A percentile compares a stretch with the other conserved stretches of the same genome.
Conservation (phyloP, 2,329 filamentous ascomycete species). For the Alternaria metachromatica region DNA sequence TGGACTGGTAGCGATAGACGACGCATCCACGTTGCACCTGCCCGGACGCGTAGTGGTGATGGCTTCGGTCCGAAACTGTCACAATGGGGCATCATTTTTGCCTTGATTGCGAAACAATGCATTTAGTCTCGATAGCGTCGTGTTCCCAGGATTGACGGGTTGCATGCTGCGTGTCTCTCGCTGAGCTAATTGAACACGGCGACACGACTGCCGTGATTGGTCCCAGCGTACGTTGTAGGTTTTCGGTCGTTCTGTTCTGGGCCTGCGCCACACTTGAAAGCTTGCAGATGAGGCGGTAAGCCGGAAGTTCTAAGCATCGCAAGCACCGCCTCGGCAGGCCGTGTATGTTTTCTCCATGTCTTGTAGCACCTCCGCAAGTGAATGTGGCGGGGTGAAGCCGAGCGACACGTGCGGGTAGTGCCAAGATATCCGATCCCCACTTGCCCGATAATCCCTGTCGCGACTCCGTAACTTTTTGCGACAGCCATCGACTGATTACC, state of each 20-base stretch:
- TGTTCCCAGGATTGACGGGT: background rate
- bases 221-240: background rate
- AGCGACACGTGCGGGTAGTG: background rate
- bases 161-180: background rate
- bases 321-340: background rate
- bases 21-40: background rate
- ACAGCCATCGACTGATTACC: background rate
- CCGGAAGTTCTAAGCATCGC: background rate
- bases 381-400: constrained; percentile 4
- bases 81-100: background rate
- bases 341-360: background rate
- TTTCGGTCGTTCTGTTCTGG: background rate
- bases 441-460: constrained; percentile 6
- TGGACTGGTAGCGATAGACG: background rate
- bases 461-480: constrained; percentile 16
- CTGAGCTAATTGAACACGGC: background rate
- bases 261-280: background rate
- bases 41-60: background rate
- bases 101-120: background rate
- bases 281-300: background rate
- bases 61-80: background rate
- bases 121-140: background rate
- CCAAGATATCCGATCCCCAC: constrained; percentile 6
- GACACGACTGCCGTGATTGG: background rate
- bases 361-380: background rate